These are phyloP conservation scores for Trebouxia gelatinosa DNA, from an alignment of 163 green algal species.

Conservation along the genomic window DNA sequence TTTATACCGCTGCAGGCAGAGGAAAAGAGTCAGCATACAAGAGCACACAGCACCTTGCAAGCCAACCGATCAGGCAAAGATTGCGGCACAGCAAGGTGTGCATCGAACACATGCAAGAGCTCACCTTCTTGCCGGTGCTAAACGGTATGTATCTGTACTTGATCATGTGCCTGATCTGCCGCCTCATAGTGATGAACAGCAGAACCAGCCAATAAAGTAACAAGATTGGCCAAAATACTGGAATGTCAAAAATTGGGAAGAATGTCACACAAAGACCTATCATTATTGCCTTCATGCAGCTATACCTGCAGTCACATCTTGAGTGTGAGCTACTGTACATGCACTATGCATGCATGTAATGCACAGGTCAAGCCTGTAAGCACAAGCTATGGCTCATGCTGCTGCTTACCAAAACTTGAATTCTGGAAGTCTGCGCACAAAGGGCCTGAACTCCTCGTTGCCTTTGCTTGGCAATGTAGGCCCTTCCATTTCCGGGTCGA, in stretches of 20 bases:
- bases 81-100: too few species aligned
- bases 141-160: constrained; percentile 98
- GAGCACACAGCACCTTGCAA: not conserved
- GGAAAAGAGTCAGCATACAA: not conserved
- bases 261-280: constrained; percentile 91
- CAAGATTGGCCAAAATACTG: constrained; percentile 99
- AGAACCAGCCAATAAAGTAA: constrained; percentile 96
- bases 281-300: constrained; percentile 77
- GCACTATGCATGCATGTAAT: not conserved
- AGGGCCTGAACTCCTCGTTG: constrained; percentile 97
- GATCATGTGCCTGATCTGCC: constrained; percentile 99
- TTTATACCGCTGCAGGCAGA: constrained; percentile 19
- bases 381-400: not conserved
- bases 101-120: too few species aligned
- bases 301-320: constrained; percentile 65
- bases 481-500: constrained; percentile 88
- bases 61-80: not conserved
- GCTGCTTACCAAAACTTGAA: constrained; percentile 96
- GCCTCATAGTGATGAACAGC: constrained; percentile 98
- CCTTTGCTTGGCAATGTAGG: constrained; percentile 88
- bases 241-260: constrained; percentile 94
- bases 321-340: not conserved
- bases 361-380: not conserved
- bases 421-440: constrained; percentile 93
- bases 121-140: constrained; percentile 91